Evolutionary conservation across 805 yeast genomes (phyloP), one percentile per base, ranked within the genome.

Genomic region (Grigorovia humatica): DNA sequence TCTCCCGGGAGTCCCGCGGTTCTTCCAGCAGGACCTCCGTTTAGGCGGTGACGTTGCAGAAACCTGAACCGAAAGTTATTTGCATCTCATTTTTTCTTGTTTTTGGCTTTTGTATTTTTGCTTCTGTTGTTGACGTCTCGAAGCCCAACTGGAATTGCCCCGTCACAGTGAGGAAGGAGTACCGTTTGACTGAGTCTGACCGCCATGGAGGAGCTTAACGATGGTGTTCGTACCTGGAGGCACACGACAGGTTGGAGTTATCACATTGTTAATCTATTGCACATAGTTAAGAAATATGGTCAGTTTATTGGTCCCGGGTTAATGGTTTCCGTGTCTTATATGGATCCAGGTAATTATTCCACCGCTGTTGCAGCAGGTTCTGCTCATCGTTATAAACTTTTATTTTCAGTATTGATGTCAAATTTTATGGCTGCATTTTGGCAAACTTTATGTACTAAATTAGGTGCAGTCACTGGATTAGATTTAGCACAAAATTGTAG

Each of bases 341-440:
- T 93, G 88, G 98, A 91, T 61, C 98, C 99, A 0, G 99, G 99
- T 4, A 91, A 93, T 70, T 91, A 90, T 68, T 85, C 96, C 42
- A 88, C 97, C 1, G 95, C 93, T 9, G 96, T 91, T 13, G 86
- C 93, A 9, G 93, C 95, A 1, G 96, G 96, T n/a, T 84, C 96
- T 35, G 83, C 87, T 29, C 88, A 85, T 65, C 80, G 83, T 57
- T 91, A 83, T 66, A 83, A 85, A 53, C 72, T 90, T 38, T 68
- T 91, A 32, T 90, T 89, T 64, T 81, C 90, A 20, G 78, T 91
- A 18, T 70, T 89, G 40, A 69, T 90, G 27, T 83, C 96, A 6
- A 91, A 90, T 60, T 69, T 90, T 42, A 77, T 91, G 71, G 98
- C 98, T 2, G 85, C 90, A 5, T 82, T 88, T 55, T 75, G 90